Evolutionary conservation across 495 filamentous ascomycete genomes (phyloP).

Genomic region (Hamigera avellanea): DNA sequence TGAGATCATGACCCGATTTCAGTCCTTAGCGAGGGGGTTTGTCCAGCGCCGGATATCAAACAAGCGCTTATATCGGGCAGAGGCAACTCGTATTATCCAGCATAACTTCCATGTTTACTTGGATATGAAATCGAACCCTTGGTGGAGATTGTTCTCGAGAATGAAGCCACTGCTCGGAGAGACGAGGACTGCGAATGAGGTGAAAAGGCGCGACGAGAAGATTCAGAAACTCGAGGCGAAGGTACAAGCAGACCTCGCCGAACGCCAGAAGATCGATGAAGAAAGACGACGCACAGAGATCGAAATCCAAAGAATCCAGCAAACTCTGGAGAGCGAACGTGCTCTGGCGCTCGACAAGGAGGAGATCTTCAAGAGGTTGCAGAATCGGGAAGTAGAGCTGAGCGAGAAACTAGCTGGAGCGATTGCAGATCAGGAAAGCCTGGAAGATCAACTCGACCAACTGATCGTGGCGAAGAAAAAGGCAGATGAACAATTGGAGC

Average conservation of each 20-base stretch:
- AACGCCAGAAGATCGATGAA: slow-evolving; percentile 76
- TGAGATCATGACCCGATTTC: slow-evolving; percentile 88
- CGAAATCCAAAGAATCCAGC: slow-evolving; percentile 80
- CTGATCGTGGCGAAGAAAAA: slow-evolving; percentile 82
- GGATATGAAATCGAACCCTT: slow-evolving; percentile 79
- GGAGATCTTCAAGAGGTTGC: slow-evolving; percentile 93
- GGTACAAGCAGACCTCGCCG: slow-evolving; percentile 63
- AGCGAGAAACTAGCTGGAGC: slow-evolving; percentile 85
- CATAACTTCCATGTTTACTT: slow-evolving; percentile 84
- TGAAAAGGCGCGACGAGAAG: slow-evolving; percentile 88
- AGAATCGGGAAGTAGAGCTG: slow-evolving; percentile 76
- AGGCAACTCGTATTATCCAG: slow-evolving; percentile 91
- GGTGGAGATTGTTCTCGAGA: slow-evolving; percentile 91
- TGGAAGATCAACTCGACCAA: slow-evolving; percentile 88
- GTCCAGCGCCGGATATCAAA: slow-evolving; percentile 75
- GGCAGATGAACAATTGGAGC: slow-evolving; percentile 72
- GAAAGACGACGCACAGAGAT: slow-evolving; percentile 78
- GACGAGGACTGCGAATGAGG: slow-evolving; percentile 78
- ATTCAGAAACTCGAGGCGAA: slow-evolving; percentile 76
- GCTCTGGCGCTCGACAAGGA: slow-evolving; percentile 94
- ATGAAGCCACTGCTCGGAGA: slow-evolving; percentile 94
- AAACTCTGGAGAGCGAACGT: slow-evolving; percentile 89
- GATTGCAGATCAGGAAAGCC: slow-evolving; percentile 86
- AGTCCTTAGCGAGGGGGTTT: slow-evolving; percentile 83
- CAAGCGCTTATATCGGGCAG: slow-evolving; percentile 87